Evolutionary conservation across 345 rosid genomes (phyloP).

Genomic region (Citrus reticulata): DNA sequence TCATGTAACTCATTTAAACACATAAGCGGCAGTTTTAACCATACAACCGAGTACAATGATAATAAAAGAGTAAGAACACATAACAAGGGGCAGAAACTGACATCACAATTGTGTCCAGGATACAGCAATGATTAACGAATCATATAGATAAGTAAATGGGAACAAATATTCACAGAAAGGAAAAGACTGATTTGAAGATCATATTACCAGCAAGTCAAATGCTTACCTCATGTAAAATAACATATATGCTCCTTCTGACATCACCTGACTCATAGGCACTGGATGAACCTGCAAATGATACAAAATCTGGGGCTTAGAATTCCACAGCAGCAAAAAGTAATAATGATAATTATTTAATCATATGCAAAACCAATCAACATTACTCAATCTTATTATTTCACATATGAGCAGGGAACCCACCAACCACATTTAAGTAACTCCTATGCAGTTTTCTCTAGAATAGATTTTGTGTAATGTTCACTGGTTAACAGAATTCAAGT

Average conservation of each 20-base stretch:
- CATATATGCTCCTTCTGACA: constrained; percentile 93
- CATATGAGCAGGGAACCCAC: neutral
- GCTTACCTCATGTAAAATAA: constrained; percentile 79
- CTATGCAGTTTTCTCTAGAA: neutral
- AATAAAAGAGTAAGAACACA: too few relatives aligned
- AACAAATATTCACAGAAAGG: neutral
- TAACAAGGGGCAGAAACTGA: neutral
- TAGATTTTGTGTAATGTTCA: too few relatives aligned
- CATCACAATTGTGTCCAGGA: neutral
- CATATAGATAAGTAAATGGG: neutral
- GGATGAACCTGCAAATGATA: constrained; percentile 51
- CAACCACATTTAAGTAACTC: neutral
- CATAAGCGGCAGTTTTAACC: neutral
- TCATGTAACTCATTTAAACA: neutral
- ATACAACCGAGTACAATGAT: neutral
- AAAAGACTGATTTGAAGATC: neutral
- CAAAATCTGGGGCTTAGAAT: neutral
- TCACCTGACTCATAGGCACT: constrained; percentile 75
- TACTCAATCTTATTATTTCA: neutral
- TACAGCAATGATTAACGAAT: neutral
- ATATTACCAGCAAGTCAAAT: neutral
- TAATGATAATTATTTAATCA: neutral
- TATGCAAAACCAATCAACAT: neutral
- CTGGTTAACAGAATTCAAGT: neutral
- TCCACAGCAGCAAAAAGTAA: neutral